phyloP scores from a whole-genome alignment of 2,329 filamentous ascomycete genomes.

The Xylaria sp. region DNA sequence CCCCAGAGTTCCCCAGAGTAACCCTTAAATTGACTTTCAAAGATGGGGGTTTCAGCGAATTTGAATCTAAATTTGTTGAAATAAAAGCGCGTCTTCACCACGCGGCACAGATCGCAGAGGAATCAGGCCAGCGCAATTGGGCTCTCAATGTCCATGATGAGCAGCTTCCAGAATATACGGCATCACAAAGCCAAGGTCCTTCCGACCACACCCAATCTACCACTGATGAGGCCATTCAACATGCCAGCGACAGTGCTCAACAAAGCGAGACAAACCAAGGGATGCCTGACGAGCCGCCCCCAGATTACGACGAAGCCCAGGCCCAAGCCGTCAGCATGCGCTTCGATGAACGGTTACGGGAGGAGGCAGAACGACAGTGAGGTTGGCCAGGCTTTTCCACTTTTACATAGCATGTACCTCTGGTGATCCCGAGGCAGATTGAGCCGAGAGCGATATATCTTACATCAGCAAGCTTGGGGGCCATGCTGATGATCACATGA shows the following conservation, averaged over 20 bases:
- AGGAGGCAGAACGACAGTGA: slow-evolving; percentile 73
- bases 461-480: slow-evolving; percentile 35
- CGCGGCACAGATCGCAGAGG: slow-evolving; percentile 77
- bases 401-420: slow-evolving; percentile 13
- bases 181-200: slow-evolving; percentile 54
- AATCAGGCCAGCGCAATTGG: slow-evolving; percentile 68
- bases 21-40: slow-evolving; percentile 90
- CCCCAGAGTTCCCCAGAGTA: slow-evolving; percentile 75
- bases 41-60: slow-evolving; percentile 94
- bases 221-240: slow-evolving; percentile 42
- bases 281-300: slow-evolving; percentile 79
- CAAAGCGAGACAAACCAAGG: slow-evolving; percentile 47
- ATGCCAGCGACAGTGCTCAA: slow-evolving; percentile 42
- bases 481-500: slow-evolving; percentile 23
- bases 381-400: slow-evolving; percentile 29
- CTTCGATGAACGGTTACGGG: slow-evolving; percentile 76
- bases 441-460: slow-evolving; percentile 21
- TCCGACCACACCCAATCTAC: slow-evolving; percentile 34
- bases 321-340: slow-evolving; percentile 69
- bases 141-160: slow-evolving; percentile 76
- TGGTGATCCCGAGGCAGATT: neutral
- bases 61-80: slow-evolving; percentile 82
- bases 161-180: slow-evolving; percentile 88
- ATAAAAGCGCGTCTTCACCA: slow-evolving; percentile 87
- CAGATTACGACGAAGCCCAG: slow-evolving; percentile 92